Percentiles rank a stretch among this genome's conserved stretches.
These are phyloP conservation scores for Suillus ampliporus DNA, from an alignment of 768 basidiomycete species.

Conservation along the genomic window DNA sequence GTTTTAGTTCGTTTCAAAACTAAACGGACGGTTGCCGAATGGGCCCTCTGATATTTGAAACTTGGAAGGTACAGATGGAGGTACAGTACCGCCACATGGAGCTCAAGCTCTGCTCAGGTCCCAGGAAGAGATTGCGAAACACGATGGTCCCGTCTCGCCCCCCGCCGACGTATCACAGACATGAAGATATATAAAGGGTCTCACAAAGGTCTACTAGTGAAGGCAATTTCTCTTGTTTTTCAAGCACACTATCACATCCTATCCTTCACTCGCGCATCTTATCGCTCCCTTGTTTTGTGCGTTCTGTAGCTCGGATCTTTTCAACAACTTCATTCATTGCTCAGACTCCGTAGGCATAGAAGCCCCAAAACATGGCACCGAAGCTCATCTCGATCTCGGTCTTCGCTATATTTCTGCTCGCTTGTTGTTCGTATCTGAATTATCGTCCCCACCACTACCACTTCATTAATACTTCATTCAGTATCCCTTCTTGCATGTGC, in stretches of 20 bases:
- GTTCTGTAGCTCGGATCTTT: neutral
- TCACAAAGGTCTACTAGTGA: neutral
- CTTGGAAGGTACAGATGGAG: conserved; percentile 1
- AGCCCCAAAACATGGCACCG: conserved; percentile 10
- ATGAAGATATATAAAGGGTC: conserved; percentile 1
- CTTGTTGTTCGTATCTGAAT: conserved; percentile 14
- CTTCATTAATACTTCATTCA: conserved; percentile 3
- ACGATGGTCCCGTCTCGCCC: neutral
- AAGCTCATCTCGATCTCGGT: conserved; percentile 8
- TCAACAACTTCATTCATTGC: neutral
- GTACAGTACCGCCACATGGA: neutral
- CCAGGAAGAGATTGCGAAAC: neutral
- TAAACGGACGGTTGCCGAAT: too few species aligned
- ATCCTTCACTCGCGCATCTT: neutral
- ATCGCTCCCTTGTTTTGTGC: conserved; percentile 2
- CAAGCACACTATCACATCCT: neutral
- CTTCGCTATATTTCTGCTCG: conserved; percentile 8
- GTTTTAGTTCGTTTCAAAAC: too few species aligned
- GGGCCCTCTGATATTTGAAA: too few species aligned
- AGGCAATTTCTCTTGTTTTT: conserved; percentile 3
- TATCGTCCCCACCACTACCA: neutral
- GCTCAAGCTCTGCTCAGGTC: neutral
- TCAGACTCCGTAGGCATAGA: too few species aligned
- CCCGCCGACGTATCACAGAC: neutral
- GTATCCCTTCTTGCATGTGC: conserved; percentile 14